Percentiles rank a stretch among this genome's conserved stretches.
These are phyloP conservation scores for Picea sitchensis DNA, from an alignment of 75 land plant species.

Conservation along the genomic window DNA sequence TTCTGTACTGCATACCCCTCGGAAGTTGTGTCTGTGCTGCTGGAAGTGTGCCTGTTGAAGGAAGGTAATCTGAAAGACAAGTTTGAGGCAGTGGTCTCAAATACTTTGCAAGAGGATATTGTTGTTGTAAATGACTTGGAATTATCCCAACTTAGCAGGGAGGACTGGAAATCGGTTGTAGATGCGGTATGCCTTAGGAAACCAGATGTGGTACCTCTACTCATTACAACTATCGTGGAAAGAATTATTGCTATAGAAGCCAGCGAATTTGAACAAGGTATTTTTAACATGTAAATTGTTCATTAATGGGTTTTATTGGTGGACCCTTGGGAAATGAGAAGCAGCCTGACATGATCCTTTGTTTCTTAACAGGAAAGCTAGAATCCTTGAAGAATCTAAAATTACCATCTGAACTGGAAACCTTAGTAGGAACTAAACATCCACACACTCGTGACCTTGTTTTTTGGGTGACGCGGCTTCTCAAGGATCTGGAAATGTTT, in stretches of 20 bases:
- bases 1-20: conserved; percentile 35
- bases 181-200: conserved; percentile 38
- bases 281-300: background rate
- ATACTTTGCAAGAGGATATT: conserved; percentile 1
- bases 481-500: conserved; percentile 2
- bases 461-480: conserved; percentile 4
- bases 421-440: background rate
- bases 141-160: conserved; percentile 7
- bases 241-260: conserved; percentile 26
- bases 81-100: background rate
- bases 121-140: background rate
- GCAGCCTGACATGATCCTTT: background rate
- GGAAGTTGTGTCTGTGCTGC: conserved; percentile 53
- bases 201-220: conserved; percentile 45
- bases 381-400: background rate
- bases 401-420: background rate
- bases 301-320: conserved; percentile 3
- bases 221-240: conserved; percentile 36
- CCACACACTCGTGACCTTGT: background rate
- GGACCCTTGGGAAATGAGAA: background rate
- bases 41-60: conserved; percentile 42
- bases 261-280: conserved; percentile 19
- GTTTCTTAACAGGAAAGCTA: background rate
- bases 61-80: conserved; percentile 4
- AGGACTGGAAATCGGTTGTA: conserved; percentile 50